phyloP scores from a whole-genome alignment of 2,329 filamentous ascomycete species.

The Magnaporthiopsis rhizophila region DNA sequence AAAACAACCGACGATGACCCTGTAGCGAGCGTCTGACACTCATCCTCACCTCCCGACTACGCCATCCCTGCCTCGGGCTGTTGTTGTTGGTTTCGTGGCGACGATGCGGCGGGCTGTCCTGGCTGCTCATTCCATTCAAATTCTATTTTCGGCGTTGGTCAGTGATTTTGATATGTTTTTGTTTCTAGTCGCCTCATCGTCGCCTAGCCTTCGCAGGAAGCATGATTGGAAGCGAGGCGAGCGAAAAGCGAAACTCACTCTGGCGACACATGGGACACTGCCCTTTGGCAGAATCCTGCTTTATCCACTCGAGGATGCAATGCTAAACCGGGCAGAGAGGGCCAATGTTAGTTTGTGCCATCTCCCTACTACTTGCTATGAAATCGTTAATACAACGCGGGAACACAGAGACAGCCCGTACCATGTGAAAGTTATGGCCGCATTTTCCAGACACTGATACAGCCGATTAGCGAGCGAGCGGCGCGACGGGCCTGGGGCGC shows the following conservation, averaged over 20 bases:
- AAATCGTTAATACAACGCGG: no score
- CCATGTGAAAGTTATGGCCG: slow-evolving; percentile 97
- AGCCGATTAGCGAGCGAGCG: slow-evolving; percentile 7
- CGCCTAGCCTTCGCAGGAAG: neutral
- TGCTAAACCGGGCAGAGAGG: slow-evolving; percentile 51
- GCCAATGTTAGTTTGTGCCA: neutral
- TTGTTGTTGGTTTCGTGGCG: slow-evolving; percentile 3
- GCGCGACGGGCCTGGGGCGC: neutral
- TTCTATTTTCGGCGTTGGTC: slow-evolving; percentile 12
- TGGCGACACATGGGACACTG: slow-evolving; percentile 98
- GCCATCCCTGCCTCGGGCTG: neutral
- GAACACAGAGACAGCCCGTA: slow-evolving; percentile 26
- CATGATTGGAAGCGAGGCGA: neutral
- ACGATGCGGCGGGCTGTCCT: slow-evolving; percentile 6
- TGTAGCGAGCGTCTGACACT: neutral
- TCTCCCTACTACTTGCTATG: no score
- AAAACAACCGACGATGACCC: neutral
- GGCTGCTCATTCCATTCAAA: slow-evolving; percentile 24
- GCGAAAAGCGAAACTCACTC: slow-evolving; percentile 44
- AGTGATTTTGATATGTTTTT: neutral
- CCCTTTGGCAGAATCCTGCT: slow-evolving; percentile 85
- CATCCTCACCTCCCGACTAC: neutral
- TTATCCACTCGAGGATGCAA: slow-evolving; percentile 93
- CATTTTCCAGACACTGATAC: slow-evolving; percentile 83
- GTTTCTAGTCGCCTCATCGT: neutral